A percentile compares a stretch with the other conserved stretches of the same genome.
Evolutionary conservation across 805 yeast species (phyloP).

Genomic region (Cyberlindnera mycetangii): DNA sequence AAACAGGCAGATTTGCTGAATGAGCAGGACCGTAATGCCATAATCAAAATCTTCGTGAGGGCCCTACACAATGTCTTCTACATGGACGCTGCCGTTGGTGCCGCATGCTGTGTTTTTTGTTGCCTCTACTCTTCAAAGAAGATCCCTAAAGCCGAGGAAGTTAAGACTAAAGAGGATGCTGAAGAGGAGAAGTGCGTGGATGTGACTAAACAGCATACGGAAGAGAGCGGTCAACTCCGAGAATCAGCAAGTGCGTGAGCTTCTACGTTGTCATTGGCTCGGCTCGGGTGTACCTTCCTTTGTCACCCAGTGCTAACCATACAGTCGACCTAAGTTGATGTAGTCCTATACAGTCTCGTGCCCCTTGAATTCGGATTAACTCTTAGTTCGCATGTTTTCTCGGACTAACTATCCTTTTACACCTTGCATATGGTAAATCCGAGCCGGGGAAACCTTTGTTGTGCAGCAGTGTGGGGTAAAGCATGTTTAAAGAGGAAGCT

Average conservation of each 20-base stretch:
- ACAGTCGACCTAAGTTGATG: too few relatives aligned
- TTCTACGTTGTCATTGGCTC: too few relatives aligned
- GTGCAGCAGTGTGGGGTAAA: neutral
- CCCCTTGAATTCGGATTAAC: neutral
- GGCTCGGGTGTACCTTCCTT: too few relatives aligned
- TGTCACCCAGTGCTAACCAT: too few relatives aligned
- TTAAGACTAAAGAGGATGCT: conserved; percentile 9
- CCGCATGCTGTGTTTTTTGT: conserved; percentile 30
- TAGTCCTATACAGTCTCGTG: neutral
- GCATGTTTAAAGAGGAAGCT: neutral
- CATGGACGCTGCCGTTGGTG: conserved; percentile 36
- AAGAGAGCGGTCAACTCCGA: too few relatives aligned
- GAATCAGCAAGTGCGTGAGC: too few relatives aligned
- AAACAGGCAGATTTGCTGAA: neutral
- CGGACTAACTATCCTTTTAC: neutral
- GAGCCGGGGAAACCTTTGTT: neutral
- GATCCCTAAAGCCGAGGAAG: conserved; percentile 33
- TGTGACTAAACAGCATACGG: neutral
- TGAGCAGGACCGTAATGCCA: neutral
- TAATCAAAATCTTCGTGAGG: conserved; percentile 28
- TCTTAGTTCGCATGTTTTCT: neutral
- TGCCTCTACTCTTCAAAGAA: conserved; percentile 39
- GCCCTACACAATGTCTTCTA: conserved; percentile 39
- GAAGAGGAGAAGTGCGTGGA: neutral
- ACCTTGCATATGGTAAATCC: neutral